Evolutionary conservation across 2,329 filamentous ascomycete species (phyloP), one percentile per base, ranked within the genome.

Genomic region (Claviceps sp.): DNA sequence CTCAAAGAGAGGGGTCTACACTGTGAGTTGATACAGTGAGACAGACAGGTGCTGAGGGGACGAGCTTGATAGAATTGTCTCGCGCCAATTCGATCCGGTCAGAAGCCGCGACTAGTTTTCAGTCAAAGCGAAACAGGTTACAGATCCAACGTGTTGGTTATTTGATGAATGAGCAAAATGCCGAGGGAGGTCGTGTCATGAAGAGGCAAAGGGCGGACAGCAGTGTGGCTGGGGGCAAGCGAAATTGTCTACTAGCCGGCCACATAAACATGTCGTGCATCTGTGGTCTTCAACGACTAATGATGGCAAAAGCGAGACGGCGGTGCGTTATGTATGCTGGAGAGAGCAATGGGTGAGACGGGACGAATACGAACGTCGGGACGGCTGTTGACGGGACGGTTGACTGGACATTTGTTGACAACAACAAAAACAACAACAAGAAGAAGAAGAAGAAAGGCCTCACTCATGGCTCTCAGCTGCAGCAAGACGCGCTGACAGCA

Each of bases 161-260:
- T 34, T 11, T 34, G 16, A 51, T 22, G 44, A 41, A 51, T 47
- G 42, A 47, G 36, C 14, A 47, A 47, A 13, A 34, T 18, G 13
- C n/a, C n/a, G n/a, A 37, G 41, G 42, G 49, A 50, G 14, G 49
- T 14, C 20, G 41, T 37, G 36, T 41, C 47, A 50, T 42, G 30
- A 36, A 53, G 37, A 43, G 36, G 42, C 36, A 49, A 26, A 24
- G 43, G 22, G 46, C 50, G 52, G 52, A 53, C 50, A 48, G 52
- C 40, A 45, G 45, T 47, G n/a, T 37, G 45, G 30, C n/a, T 47
- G 30, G 37, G 37, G 37, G 24, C 26, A 38, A 37, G 16, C 40
- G 14, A n/a, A 34, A 18, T 36, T 24, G 42, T 42, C 48, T 46
- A 16, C 14, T 20, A 42, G 24, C 36, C 18, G 36, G 38, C 26